Evolutionary conservation across 306 rosid species (phyloP).

Genomic region (Citrullus mucosospermus): DNA sequence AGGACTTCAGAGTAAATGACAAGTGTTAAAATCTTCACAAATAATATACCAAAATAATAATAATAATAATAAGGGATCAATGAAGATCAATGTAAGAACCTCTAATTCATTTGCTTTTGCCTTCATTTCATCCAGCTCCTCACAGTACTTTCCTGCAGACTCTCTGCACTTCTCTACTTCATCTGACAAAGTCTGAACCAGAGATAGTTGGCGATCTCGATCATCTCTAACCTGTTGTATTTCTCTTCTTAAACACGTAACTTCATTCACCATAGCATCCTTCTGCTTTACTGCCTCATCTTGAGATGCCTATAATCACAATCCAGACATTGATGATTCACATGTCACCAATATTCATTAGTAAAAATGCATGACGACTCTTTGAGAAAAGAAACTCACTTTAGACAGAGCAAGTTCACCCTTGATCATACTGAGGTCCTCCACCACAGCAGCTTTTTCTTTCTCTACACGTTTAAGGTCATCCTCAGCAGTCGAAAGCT

Average conservation of each 20-base stretch:
- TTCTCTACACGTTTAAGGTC: slow-evolving; percentile 84
- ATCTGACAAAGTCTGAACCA: slow-evolving; percentile 46
- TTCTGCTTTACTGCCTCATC: slow-evolving; percentile 87
- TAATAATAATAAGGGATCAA: not conserved
- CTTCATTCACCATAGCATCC: slow-evolving; percentile 64
- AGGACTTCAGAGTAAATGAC: not conserved
- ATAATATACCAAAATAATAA: not conserved
- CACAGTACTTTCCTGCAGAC: slow-evolving; percentile 39
- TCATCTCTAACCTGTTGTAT: slow-evolving; percentile 76
- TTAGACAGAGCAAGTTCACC: slow-evolving; percentile 72
- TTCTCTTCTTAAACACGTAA: slow-evolving; percentile 51
- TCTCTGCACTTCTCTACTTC: slow-evolving; percentile 56
- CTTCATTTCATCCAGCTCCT: slow-evolving; percentile 45
- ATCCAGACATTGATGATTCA: not conserved
- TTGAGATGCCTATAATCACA: slow-evolving; percentile 50
- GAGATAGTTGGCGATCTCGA: slow-evolving; percentile 42
- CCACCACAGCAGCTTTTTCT: slow-evolving; percentile 65
- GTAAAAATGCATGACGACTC: not conserved
- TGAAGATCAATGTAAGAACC: slow-evolving; percentile 30
- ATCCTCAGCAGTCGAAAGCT: slow-evolving; percentile 76
- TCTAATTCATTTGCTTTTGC: slow-evolving; percentile 48
- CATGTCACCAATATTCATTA: not conserved
- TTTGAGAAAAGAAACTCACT: slow-evolving; percentile 39
- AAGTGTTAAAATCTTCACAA: not conserved
- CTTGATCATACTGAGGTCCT: slow-evolving; percentile 59